These are phyloP conservation scores for Hyaloraphidium curvatum DNA, from an alignment of 192 early-diverging fungal genomes.

Conservation along the genomic window DNA sequence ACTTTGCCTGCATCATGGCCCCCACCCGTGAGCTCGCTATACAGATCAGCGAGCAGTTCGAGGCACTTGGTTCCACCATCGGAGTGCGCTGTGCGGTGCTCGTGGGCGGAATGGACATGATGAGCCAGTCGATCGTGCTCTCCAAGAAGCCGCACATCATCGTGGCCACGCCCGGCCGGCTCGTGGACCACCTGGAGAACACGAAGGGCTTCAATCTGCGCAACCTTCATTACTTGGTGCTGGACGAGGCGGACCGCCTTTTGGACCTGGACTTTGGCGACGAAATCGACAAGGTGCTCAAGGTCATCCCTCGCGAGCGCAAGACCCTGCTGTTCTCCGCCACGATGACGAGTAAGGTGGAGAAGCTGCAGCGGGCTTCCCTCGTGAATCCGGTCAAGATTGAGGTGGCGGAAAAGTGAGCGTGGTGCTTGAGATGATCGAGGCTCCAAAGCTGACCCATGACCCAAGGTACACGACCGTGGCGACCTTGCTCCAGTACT, in stretches of 20 bases:
- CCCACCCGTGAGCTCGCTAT: slow-evolving; percentile 91
- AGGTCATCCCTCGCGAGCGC: slow-evolving; percentile 77
- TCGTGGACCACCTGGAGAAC: slow-evolving; percentile 94
- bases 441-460: neutral
- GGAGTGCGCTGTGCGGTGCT: slow-evolving; percentile 81
- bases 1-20: slow-evolving; percentile 92
- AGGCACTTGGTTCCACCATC: slow-evolving; percentile 72
- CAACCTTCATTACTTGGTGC: slow-evolving; percentile 71
- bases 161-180: slow-evolving; percentile 84
- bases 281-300: slow-evolving; percentile 88
- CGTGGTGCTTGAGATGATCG: slow-evolving; percentile 3
- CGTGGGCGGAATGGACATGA: slow-evolving; percentile 96
- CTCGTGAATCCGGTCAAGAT: slow-evolving; percentile 82
- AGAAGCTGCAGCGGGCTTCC: slow-evolving; percentile 82
- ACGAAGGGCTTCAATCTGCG: slow-evolving; percentile 92
- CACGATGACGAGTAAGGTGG: slow-evolving; percentile 96
- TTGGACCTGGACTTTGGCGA: slow-evolving; percentile 90
- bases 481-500: slow-evolving; percentile 80
- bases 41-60: slow-evolving; percentile 85
- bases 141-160: slow-evolving; percentile 89
- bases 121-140: slow-evolving; percentile 80
- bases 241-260: slow-evolving; percentile 86
- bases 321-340: slow-evolving; percentile 80
- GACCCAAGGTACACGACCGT: slow-evolving; percentile 69
- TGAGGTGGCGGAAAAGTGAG: slow-evolving; percentile 78